These are phyloP conservation scores for Leccinum variicolor DNA, from an alignment of 768 basidiomycete genomes.

Conservation along the genomic window DNA sequence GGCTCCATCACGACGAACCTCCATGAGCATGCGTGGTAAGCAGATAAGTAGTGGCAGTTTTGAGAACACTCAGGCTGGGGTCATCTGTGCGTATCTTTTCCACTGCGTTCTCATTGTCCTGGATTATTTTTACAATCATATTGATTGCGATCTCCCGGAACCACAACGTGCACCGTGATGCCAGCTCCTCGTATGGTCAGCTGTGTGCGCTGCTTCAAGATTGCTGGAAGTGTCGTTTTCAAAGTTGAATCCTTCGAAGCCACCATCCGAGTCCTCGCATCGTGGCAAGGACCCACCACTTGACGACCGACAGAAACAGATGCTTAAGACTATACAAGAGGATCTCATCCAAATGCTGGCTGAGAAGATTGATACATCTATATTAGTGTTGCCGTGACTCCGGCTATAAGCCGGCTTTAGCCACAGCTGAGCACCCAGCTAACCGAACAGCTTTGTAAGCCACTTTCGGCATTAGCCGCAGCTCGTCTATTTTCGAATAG, in stretches of 20 bases:
- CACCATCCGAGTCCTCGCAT: constrained; percentile 21
- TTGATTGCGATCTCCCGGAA: constrained; percentile 73
- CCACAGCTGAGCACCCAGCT: too few relatives aligned
- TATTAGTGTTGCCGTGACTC: too few relatives aligned
- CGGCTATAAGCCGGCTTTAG: too few relatives aligned
- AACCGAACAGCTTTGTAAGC: too few relatives aligned
- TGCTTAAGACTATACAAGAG: constrained; percentile 54
- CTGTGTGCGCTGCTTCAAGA: constrained; percentile 50
- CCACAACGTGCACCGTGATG: constrained; percentile 66
- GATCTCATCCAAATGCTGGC: constrained; percentile 64
- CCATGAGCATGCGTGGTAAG: constrained; percentile 65
- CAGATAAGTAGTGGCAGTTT: constrained; percentile 70
- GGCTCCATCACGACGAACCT: constrained; percentile 50
- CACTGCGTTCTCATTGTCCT: constrained; percentile 7
- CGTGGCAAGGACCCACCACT: constrained; percentile 46
- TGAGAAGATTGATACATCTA: constrained; percentile 58
- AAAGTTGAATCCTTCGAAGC: constrained; percentile 29
- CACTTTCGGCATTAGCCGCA: too few relatives aligned
- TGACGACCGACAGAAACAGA: constrained; percentile 41
- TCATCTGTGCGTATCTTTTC: constrained; percentile 57
- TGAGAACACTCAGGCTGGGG: constrained; percentile 60
- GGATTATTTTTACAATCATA: constrained; percentile 66
- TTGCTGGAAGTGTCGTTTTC: constrained; percentile 30
- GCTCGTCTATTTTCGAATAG: too few relatives aligned
- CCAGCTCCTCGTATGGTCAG: constrained; percentile 72